Evolutionary conservation across 1,284 basidiomycete genomes (phyloP).

Genomic region (Apiotrichum akiyoshidainum): DNA sequence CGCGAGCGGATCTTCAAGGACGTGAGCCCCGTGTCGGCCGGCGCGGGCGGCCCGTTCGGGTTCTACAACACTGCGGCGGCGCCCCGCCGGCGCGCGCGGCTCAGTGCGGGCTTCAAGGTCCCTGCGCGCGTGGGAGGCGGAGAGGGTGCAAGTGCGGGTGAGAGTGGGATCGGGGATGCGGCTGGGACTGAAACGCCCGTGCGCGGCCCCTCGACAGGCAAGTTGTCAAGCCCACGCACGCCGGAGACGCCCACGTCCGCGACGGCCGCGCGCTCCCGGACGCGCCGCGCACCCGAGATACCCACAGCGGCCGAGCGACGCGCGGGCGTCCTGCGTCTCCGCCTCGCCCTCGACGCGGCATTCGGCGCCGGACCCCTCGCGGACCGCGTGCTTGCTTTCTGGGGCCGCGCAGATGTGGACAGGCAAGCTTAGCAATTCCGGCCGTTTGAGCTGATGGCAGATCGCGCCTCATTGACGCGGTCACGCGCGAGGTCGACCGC

Average conservation of each 20-base stretch:
- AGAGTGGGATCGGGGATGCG: too few species aligned
- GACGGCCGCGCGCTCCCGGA: too few species aligned
- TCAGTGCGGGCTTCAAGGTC: slow-evolving; percentile 9
- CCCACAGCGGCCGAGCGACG: too few species aligned
- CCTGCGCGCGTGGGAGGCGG: background rate
- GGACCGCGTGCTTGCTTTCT: slow-evolving; percentile 17
- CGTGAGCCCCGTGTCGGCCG: slow-evolving; percentile 26
- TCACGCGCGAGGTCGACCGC: slow-evolving; percentile 16
- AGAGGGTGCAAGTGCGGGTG: too few species aligned
- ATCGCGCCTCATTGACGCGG: slow-evolving; percentile 7
- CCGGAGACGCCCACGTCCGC: too few species aligned
- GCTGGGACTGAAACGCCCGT: too few species aligned
- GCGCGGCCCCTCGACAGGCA: too few species aligned
- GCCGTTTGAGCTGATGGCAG: background rate
- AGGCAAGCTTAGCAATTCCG: slow-evolving; percentile 8
- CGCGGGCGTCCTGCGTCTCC: too few species aligned
- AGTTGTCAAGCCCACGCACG: too few species aligned
- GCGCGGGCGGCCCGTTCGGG: slow-evolving; percentile 23
- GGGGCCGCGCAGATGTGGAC: slow-evolving; percentile 14
- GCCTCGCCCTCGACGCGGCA: slow-evolving; percentile 13
- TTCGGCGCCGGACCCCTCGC: slow-evolving; percentile 12
- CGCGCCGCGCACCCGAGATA: background rate
- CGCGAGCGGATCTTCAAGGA: slow-evolving; percentile 32
- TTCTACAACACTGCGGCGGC: slow-evolving; percentile 27
- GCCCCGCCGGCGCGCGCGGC: slow-evolving; percentile 1